Evolutionary conservation across 1,284 basidiomycete species (phyloP), one percentile per base, ranked within the genome.

Genomic region (Bondarzewia mesenterica): DNA sequence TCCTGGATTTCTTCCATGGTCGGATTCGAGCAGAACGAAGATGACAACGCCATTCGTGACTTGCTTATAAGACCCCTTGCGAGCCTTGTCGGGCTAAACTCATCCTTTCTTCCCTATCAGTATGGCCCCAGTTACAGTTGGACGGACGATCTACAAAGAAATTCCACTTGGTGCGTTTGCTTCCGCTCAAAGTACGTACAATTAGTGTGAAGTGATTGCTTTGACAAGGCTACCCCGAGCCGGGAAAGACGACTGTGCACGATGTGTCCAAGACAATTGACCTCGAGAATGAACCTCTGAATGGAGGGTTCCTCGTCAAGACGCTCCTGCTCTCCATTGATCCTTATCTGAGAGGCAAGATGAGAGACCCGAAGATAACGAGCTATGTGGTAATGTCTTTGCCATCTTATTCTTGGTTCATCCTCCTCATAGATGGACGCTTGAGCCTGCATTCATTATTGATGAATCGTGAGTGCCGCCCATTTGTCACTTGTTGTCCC

Each of bases 291-390:
- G 62, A 60, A 2, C 48, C 60, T 5, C 54, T 69, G 26, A 57
- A 68, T 39, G 70, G 69, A 23, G 69, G 66, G 1, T 48, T 70
- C 46, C 60, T 72, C 29, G 49, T 68, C 48, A 68, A 69, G 59
- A 56, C 60, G 3, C 49, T 68, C 26, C 56, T 55, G 2, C 48
- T 69, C 18, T 61, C 54, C 29, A 56, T 68, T 38, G 69, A 71
- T 53, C 69, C 69, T 1, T 70, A 69, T 56, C 55, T 68, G 52
- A 59, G 66, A 22, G 58, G 55, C 14, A 53, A 56, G 42, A 64
- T 69, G 63, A 55, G 56, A 5, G 47, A 52, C 29, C 48, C 56
- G 14, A 38, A 21, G 4, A 27, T 48, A 18, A n/a, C 50, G 21
- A 49, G 48, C 32, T 50, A 52, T 26, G 23, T 26, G 18, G 45